phyloP scores from a whole-genome alignment of 129 eudicot genomes.

The Erigeron canadensis region DNA sequence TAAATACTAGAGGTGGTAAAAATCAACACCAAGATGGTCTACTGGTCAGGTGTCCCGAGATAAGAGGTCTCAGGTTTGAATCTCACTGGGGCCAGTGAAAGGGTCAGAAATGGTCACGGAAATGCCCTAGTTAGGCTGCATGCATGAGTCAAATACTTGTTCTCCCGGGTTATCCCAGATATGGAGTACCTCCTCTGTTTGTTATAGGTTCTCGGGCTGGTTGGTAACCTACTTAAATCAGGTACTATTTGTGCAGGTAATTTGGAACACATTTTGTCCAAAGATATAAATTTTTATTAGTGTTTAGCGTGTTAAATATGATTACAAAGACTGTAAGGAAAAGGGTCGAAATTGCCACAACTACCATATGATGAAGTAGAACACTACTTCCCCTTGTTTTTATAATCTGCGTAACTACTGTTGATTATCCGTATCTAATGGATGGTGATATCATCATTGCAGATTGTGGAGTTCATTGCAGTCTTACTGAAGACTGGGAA shows the following conservation, averaged over 20 bases:
- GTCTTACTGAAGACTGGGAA: slow-evolving; percentile 77
- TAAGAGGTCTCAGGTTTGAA: no score
- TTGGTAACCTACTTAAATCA: not conserved
- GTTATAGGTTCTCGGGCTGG: not conserved
- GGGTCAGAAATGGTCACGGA: no score
- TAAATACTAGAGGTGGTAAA: not conserved
- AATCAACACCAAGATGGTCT: not conserved
- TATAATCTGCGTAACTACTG: not conserved
- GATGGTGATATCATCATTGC: slow-evolving; percentile 20
- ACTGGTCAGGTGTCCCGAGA: no score
- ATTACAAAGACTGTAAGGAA: not conserved
- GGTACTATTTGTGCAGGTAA: no score
- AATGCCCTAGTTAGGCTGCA: no score
- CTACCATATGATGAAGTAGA: not conserved
- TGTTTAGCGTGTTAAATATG: not conserved
- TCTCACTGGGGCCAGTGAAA: no score
- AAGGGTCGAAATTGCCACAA: not conserved
- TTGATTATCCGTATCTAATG: not conserved
- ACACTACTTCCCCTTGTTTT: not conserved
- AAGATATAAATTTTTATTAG: not conserved
- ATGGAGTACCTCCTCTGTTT: no score
- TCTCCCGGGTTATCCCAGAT: no score
- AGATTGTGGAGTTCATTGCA: slow-evolving; percentile 89
- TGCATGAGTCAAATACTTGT: no score
- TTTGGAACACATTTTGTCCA: not conserved